Base-by-base conservation (phyloP, 2,329 filamentous ascomycete genomes). In the Gnomoniopsis sp. region DNA sequence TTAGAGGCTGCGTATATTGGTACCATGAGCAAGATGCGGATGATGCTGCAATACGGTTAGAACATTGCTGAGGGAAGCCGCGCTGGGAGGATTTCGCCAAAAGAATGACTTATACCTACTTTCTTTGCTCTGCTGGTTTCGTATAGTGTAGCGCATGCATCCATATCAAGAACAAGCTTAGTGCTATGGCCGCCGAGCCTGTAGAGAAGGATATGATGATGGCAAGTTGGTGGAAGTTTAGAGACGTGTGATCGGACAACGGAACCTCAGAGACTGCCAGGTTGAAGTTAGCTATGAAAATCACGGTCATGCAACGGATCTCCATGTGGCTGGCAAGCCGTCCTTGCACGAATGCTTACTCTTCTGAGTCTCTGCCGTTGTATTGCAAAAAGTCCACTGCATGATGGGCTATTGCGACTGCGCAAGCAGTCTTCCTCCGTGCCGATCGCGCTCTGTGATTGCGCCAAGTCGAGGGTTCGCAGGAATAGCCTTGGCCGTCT, bases 1-100 rank as follows among this genome's bases (percentile, higher is more conserved):
- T 89, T 87, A 21, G 91, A 87, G 43, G 86, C 78, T 53, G 88
- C 81, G 72, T 96, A 96, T 62, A 96, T 79, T 43, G 91, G 91
- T 52, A 96, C 84, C 90, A 96, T 93, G 71, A 93, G 87, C 26
- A 96, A 81, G 65, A 96, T 93, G 51, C 91, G 89, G 66, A 96
- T 93, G 67, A 95, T 92, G 70, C 87, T 90, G 65, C 50, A 50
- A 38, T n/a, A 17, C 10, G 43, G 49, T 61, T 21, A 62, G 60
- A 33, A 51, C 15, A 11, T 15, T 51, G 19, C 33, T 3, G 14
- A 14, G 14, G 58, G 50, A 14, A 54, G 51, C 22, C 21, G 44
- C 6, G 41, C 41, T 6, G n/a, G 8, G 19, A 33, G 21, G 22
- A 49, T 49, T 15, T 21, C 47, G 23, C 49, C 47, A 33, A 36